Conservation (phyloP, 352 stramenopile species). For the Pythium oligandrum region DNA sequence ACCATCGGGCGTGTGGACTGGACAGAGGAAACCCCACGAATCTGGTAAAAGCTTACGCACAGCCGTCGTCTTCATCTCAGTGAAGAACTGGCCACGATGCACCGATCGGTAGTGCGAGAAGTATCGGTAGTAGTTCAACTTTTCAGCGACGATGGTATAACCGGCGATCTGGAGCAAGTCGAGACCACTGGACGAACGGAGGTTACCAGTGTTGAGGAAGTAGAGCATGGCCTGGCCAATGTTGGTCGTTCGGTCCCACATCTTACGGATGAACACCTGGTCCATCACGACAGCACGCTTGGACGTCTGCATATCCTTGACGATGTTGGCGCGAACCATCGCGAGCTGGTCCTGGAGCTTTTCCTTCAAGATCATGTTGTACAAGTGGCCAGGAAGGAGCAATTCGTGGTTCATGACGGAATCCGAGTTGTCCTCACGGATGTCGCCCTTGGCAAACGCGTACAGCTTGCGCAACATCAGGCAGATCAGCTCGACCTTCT, state of each 20-base stretch:
- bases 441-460: conserved; percentile 92
- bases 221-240: conserved; percentile 96
- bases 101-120: conserved; percentile 99
- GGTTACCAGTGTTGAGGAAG: conserved; percentile 99
- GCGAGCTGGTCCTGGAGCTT: conserved; percentile 95
- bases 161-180: conserved; percentile 97
- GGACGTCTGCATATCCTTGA: conserved; percentile 56
- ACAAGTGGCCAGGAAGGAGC: conserved; percentile 94
- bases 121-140: conserved; percentile 99
- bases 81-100: conserved; percentile 99
- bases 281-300: conserved; percentile 73
- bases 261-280: conserved; percentile 91
- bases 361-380: conserved; percentile 97
- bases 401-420: conserved; percentile 98
- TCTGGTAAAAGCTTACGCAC: conserved; percentile 98
- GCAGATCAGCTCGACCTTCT: conserved; percentile 93
- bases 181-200: conserved; percentile 95
- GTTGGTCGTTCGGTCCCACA: conserved; percentile 86
- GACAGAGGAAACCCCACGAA: conserved; percentile 99
- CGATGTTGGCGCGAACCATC: conserved; percentile 66
- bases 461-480: conserved; percentile 99
- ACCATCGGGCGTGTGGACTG: conserved; percentile 99
- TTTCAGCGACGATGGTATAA: conserved; percentile 99
- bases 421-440: conserved; percentile 97
- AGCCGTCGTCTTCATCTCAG: conserved; percentile 99